Percentiles rank a stretch among this genome's conserved stretches.
phyloP scores from a whole-genome alignment of 2,329 filamentous ascomycete genomes.

The Xylariaceae sp. region DNA sequence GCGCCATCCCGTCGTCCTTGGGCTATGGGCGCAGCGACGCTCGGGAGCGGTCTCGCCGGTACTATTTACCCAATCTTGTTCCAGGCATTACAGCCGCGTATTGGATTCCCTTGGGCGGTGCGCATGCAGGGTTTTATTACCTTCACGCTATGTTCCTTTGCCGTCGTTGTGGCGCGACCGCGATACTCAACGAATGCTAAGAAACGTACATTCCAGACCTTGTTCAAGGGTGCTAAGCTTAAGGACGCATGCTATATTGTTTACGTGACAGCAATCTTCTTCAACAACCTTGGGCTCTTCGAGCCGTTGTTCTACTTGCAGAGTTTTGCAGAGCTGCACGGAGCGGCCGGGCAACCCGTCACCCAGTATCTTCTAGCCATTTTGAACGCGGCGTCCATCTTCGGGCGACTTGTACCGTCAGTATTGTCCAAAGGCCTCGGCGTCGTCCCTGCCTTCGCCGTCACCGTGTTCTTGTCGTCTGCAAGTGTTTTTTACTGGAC shows the following conservation, averaged over 20 bases:
- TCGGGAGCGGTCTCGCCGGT: slow-evolving; percentile 23
- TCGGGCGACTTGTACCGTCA: slow-evolving; percentile 55
- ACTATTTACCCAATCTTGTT: slow-evolving; percentile 28
- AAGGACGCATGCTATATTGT: slow-evolving; percentile 19
- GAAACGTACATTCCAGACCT: slow-evolving; percentile 17
- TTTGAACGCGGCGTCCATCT: slow-evolving; percentile 56
- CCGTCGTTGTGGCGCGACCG: slow-evolving; percentile 23
- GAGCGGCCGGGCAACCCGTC: slow-evolving; percentile 32
- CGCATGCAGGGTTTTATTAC: slow-evolving; percentile 26
- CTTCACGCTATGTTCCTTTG: slow-evolving; percentile 19
- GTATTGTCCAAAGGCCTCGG: slow-evolving; percentile 51
- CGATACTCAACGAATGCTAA: slow-evolving; percentile 17
- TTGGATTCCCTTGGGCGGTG: slow-evolving; percentile 27
- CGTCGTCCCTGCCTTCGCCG: slow-evolving; percentile 47
- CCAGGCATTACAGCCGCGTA: slow-evolving; percentile 18
- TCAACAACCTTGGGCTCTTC: slow-evolving; percentile 29
- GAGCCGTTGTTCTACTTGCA: slow-evolving; percentile 25
- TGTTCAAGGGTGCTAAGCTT: slow-evolving; percentile 23
- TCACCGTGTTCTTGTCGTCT: slow-evolving; percentile 43
- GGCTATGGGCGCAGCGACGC: slow-evolving; percentile 20
- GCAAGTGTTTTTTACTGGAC: slow-evolving; percentile 49
- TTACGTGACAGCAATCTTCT: slow-evolving; percentile 24
- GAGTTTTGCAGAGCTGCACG: slow-evolving; percentile 21
- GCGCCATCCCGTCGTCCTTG: slow-evolving; percentile 12
- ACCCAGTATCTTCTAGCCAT: slow-evolving; percentile 56